Conservation (phyloP, 148 eudicot genomes). For the Camellia sinensis region DNA sequence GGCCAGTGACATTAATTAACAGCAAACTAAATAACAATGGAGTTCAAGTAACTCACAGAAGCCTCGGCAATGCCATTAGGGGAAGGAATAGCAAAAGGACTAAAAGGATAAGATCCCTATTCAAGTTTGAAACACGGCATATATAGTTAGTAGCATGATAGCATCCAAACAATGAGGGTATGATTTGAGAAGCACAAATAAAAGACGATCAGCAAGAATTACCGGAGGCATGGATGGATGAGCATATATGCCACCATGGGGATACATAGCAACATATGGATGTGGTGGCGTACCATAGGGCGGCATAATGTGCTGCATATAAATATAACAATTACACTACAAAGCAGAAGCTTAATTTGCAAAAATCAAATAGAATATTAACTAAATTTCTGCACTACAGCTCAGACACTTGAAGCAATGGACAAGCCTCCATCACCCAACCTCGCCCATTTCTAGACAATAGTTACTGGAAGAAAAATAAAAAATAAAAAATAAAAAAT, state of each 20-base stretch:
- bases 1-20: not conserved
- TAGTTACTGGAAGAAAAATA: not conserved
- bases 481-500: not conserved
- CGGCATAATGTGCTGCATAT: conserved; percentile 82
- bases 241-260: conserved; percentile 90
- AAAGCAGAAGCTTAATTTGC: not conserved
- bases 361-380: not conserved
- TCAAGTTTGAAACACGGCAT: conserved; percentile 16
- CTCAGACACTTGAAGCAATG: not conserved
- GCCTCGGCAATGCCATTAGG: conserved; percentile 88
- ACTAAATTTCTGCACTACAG: not conserved
- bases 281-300: conserved; percentile 99
- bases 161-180: conserved; percentile 1
- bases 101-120: conserved; percentile 94
- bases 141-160: conserved; percentile 6
- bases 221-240: conserved; percentile 99
- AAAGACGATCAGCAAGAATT: conserved; percentile 16
- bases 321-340: conserved; percentile 14
- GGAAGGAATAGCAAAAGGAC: conserved; percentile 87
- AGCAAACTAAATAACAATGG: not conserved
- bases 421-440: not conserved
- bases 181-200: not conserved
- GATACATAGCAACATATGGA: conserved; percentile 99
- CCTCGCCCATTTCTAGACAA: not conserved
- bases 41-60: conserved; percentile 59